phyloP scores from a whole-genome alignment of 1,284 basidiomycete species.

The Moniliophthora roreri region DNA sequence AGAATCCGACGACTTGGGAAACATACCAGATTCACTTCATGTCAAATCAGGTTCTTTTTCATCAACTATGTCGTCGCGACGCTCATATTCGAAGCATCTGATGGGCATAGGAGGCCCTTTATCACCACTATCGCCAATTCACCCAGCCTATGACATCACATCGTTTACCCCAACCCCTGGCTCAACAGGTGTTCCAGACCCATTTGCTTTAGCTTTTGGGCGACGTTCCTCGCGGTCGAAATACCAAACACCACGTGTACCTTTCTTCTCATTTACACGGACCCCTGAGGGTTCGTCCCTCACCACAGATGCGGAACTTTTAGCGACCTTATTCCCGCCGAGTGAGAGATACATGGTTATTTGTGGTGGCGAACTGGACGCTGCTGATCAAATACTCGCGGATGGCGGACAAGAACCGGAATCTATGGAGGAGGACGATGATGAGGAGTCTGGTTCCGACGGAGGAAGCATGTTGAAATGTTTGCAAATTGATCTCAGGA shows the following conservation, averaged over 20 bases:
- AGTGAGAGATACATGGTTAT: conserved; percentile 73
- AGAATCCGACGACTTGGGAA: conserved; percentile 33
- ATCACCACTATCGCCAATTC: conserved; percentile 15
- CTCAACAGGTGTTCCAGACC: background rate
- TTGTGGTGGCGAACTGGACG: conserved; percentile 65
- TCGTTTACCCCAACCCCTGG: background rate
- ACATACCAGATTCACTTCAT: background rate
- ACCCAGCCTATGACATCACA: background rate
- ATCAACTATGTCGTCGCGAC: conserved; percentile 1
- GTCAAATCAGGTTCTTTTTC: background rate
- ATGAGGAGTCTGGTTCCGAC: conserved; percentile 31
- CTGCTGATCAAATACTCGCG: conserved; percentile 42
- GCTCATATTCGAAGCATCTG: conserved; percentile 14
- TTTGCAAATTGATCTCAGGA: conserved; percentile 67
- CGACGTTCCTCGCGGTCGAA: conserved; percentile 3
- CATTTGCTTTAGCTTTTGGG: background rate
- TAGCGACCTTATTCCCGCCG: conserved; percentile 65
- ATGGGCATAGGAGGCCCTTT: conserved; percentile 13
- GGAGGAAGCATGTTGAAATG: conserved; percentile 49
- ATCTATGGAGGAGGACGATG: conserved; percentile 13
- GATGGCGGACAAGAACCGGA: conserved; percentile 31
- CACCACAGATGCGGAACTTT: conserved; percentile 60
- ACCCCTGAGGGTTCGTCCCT: conserved; percentile 73
- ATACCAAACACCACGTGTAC: conserved; percentile 33
- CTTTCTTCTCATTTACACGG: conserved; percentile 76